Percentiles rank a stretch among this genome's conserved stretches.
Evolutionary conservation across 106 monocot genomes (phyloP).

Genomic region (Dactylorhiza incarnata): DNA sequence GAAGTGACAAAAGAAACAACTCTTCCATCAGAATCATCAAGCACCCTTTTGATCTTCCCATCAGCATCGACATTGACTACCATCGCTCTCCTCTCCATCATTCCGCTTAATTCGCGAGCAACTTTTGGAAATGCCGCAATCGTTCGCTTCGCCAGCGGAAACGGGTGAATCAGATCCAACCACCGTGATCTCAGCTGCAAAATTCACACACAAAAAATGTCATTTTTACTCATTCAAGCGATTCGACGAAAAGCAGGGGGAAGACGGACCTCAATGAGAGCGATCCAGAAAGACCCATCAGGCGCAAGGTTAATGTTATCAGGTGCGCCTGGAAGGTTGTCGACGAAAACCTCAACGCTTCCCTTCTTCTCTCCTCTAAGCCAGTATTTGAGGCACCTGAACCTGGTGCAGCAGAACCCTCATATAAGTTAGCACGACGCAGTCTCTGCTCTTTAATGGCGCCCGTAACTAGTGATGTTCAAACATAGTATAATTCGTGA

Average conservation of each 20-base stretch:
- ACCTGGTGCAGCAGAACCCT: slow-evolving; percentile 13
- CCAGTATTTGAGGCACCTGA: slow-evolving; percentile 51
- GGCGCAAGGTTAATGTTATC: slow-evolving; percentile 68
- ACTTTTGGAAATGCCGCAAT: slow-evolving; percentile 20
- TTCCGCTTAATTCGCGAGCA: background rate
- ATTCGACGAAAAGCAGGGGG: no score
- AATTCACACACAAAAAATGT: background rate
- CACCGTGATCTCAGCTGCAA: slow-evolving; percentile 14
- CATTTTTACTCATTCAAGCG: no score
- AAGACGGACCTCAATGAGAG: slow-evolving; percentile 30
- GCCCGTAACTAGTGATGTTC: background rate
- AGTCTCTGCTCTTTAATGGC: background rate
- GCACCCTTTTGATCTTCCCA: slow-evolving; percentile 19
- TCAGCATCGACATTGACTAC: slow-evolving; percentile 19
- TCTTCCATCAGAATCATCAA: slow-evolving; percentile 34
- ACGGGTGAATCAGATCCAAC: slow-evolving; percentile 19
- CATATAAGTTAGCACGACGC: no score
- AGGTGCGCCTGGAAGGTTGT: slow-evolving; percentile 54
- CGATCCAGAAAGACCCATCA: slow-evolving; percentile 70
- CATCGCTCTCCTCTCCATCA: slow-evolving; percentile 13
- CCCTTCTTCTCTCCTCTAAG: slow-evolving; percentile 42
- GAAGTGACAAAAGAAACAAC: slow-evolving; percentile 48
- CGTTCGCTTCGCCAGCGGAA: slow-evolving; percentile 9
- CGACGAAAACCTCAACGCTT: slow-evolving; percentile 39
- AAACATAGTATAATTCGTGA: background rate